phyloP scores from a whole-genome alignment of 805 yeast genomes.

The Tetrapisispora namnaoensis region DNA sequence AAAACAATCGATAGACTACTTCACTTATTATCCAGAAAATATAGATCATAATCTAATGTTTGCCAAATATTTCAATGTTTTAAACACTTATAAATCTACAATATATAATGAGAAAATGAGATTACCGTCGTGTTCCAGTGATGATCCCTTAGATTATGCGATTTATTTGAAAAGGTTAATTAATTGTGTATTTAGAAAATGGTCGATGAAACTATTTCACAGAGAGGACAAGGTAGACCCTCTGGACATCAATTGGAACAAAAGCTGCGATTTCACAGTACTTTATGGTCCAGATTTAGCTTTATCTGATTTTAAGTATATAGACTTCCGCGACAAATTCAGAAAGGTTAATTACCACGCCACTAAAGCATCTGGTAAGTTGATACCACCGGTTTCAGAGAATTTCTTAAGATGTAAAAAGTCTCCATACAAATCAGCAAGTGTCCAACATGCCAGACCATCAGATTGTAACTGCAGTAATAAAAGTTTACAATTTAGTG shows the following conservation, averaged over 20 bases:
- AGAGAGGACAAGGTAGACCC: constrained; percentile 66
- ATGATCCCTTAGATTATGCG: constrained; percentile 24
- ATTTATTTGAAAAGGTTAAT: constrained; percentile 43
- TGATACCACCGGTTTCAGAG: background rate
- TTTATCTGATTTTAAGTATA: background rate
- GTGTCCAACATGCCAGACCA: background rate
- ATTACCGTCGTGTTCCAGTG: constrained; percentile 28
- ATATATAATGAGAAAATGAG: background rate
- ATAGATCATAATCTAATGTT: background rate
- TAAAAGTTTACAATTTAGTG: constrained; percentile 17
- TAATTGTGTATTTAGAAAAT: constrained; percentile 89
- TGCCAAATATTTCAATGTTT: background rate
- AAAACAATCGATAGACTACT: constrained; percentile 25
- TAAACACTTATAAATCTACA: background rate
- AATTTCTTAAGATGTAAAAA: too few relatives aligned
- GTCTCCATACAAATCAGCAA: background rate
- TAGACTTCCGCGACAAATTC: background rate
- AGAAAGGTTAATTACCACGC: background rate
- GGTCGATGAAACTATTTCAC: constrained; percentile 72
- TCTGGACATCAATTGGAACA: constrained; percentile 82
- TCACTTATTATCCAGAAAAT: constrained; percentile 2
- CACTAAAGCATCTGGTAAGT: background rate
- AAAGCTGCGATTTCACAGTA: constrained; percentile 92
- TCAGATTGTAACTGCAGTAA: background rate
- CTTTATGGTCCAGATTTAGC: constrained; percentile 68